Conservation (phyloP, 441 rosid species). For the Melastoma candidum region DNA sequence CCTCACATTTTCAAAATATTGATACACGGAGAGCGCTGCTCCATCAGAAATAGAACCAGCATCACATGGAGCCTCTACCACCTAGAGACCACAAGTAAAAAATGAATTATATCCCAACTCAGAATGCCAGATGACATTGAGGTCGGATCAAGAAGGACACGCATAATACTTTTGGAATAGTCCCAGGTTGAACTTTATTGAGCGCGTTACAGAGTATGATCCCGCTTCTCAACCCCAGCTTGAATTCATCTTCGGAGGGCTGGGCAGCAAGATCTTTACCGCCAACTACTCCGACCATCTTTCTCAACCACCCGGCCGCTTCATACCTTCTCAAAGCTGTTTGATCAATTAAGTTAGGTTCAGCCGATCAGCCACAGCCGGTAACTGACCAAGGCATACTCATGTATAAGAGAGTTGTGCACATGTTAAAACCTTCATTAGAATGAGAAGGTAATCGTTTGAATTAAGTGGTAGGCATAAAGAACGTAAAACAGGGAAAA, state of each 20-base stretch:
- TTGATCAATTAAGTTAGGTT: not conserved
- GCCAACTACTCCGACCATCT: conserved; percentile 70
- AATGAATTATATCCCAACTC: not conserved
- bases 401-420: not conserved
- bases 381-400: not conserved
- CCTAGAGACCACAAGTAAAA: conserved; percentile 23
- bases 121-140: too few relatives aligned
- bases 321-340: conserved; percentile 70
- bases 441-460: not conserved
- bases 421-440: not conserved
- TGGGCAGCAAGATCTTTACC: conserved; percentile 82
- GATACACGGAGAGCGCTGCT: conserved; percentile 57
- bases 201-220: conserved; percentile 76
- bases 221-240: conserved; percentile 86
- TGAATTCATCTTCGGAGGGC: conserved; percentile 79
- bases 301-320: conserved; percentile 84
- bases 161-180: conserved; percentile 55
- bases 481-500: too few relatives aligned
- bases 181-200: conserved; percentile 71
- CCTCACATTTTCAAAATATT: conserved; percentile 58
- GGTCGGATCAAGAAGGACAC: too few relatives aligned
- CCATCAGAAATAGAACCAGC: conserved; percentile 45
- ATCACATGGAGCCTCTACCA: conserved; percentile 51
- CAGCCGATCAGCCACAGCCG: not conserved
- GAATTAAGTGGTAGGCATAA: too few relatives aligned